Evolutionary conservation across 1,284 basidiomycete species (phyloP).

Genomic region (Apiotrichum gracile): DNA sequence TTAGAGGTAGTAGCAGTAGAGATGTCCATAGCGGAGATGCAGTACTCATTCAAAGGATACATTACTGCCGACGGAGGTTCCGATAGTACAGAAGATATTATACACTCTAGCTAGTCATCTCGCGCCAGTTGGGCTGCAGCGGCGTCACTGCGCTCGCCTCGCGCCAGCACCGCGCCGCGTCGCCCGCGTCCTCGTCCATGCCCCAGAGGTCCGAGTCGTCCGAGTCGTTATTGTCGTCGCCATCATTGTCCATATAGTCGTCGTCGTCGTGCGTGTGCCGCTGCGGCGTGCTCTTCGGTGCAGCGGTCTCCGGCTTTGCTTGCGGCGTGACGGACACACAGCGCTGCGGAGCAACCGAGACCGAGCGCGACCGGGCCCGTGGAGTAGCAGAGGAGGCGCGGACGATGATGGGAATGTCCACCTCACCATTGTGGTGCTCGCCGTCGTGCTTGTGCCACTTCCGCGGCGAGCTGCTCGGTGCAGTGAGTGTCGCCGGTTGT

Average conservation of each 20-base stretch:
- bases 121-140: background rate
- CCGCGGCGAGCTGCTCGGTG: conserved; percentile 6
- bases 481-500: background rate
- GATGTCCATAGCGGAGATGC: background rate
- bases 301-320: too few relatives aligned
- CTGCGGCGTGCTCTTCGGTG: too few relatives aligned
- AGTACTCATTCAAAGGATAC: too few relatives aligned
- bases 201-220: conserved; percentile 37
- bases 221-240: background rate
- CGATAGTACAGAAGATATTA: background rate
- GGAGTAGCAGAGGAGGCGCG: too few relatives aligned
- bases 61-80: too few relatives aligned
- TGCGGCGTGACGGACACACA: too few relatives aligned
- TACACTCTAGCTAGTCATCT: background rate
- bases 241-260: background rate
- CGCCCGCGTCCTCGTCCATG: conserved; percentile 33
- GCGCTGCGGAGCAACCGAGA: too few relatives aligned
- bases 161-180: conserved; percentile 28
- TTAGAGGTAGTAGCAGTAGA: background rate
- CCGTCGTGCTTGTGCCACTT: too few relatives aligned
- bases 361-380: too few relatives aligned
- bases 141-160: conserved; percentile 26
- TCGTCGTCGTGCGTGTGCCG: background rate
- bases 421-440: too few relatives aligned
- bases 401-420: too few relatives aligned